A percentile compares a stretch with the other conserved stretches of the same genome.
phyloP scores from a whole-genome alignment of 2,329 filamentous ascomycete species.

The Aspergillus sp. region DNA sequence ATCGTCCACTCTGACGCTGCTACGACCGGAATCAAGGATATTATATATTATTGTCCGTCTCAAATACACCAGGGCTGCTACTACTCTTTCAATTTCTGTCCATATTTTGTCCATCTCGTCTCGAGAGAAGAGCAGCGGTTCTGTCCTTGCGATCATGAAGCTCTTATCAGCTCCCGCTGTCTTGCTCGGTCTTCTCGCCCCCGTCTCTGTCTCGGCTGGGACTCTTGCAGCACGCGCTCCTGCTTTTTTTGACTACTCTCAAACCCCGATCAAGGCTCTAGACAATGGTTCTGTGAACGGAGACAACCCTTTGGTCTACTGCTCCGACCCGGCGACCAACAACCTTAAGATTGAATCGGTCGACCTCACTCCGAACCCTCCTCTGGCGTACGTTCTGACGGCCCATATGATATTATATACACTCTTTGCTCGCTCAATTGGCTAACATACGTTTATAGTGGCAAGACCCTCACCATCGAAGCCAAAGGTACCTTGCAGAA shows the following conservation, averaged over 20 bases:
- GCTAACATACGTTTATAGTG: constrained; percentile 46
- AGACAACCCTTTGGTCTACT: constrained; percentile 77
- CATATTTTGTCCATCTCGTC: too few species aligned
- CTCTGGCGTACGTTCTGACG: constrained; percentile 59
- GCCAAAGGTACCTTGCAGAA: constrained; percentile 68
- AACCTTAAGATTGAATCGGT: constrained; percentile 70
- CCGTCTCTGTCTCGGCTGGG: constrained; percentile 31
- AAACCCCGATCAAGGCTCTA: constrained; percentile 44
- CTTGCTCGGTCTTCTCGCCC: constrained; percentile 39
- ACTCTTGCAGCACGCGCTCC: constrained; percentile 29
- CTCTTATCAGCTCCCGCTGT: constrained; percentile 26
- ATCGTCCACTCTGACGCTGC: neutral
- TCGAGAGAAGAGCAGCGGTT: neutral
- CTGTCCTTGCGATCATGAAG: constrained; percentile 29
- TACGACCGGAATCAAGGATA: neutral
- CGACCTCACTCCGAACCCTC: constrained; percentile 78
- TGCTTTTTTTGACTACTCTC: constrained; percentile 43
- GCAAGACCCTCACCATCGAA: constrained; percentile 66
- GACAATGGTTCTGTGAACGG: constrained; percentile 63
- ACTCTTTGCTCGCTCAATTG: constrained; percentile 3
- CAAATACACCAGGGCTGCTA: neutral
- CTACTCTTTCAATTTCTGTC: neutral
- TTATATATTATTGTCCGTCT: neutral
- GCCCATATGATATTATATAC: neutral
- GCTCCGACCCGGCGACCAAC: constrained; percentile 59